These are phyloP conservation scores for Trichophyton simii DNA, from an alignment of 2,329 filamentous ascomycete genomes.

Conservation along the genomic window DNA sequence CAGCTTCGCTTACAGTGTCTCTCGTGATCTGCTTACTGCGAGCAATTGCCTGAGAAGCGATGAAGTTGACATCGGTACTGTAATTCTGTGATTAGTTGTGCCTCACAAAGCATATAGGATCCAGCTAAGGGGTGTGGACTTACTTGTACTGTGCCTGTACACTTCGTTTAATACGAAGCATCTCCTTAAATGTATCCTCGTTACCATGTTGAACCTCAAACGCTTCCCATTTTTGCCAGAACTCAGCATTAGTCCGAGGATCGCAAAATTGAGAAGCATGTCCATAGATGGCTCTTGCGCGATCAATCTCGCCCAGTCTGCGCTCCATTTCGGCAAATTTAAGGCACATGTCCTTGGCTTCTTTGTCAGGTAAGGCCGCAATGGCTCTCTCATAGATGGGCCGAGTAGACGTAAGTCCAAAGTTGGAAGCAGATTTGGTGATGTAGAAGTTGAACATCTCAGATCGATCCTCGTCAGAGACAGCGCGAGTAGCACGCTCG, in stretches of 20 bases:
- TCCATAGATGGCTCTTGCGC: slow-evolving; percentile 87
- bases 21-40: slow-evolving; percentile 52
- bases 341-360: slow-evolving; percentile 95
- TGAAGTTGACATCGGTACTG: slow-evolving; percentile 91
- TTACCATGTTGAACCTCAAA: slow-evolving; percentile 98
- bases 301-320: slow-evolving; percentile 81
- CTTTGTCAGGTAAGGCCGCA: slow-evolving; percentile 77
- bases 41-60: slow-evolving; percentile 86
- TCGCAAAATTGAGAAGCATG: slow-evolving; percentile 97
- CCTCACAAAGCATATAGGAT: neutral
- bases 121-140: slow-evolving; percentile 17
- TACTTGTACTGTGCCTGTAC: slow-evolving; percentile 95
- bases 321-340: slow-evolving; percentile 98
- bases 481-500: slow-evolving; percentile 86
- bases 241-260: slow-evolving; percentile 73
- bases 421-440: slow-evolving; percentile 95
- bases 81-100: slow-evolving; percentile 2
- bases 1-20: slow-evolving; percentile 25
- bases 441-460: slow-evolving; percentile 99
- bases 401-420: slow-evolving; percentile 84
- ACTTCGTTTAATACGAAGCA: slow-evolving; percentile 93
- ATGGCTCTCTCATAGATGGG: slow-evolving; percentile 96
- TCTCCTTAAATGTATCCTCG: slow-evolving; percentile 98
- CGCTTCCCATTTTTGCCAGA: slow-evolving; percentile 94
- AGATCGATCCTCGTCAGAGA: slow-evolving; percentile 83